Evolutionary conservation across 805 yeast species (phyloP).

Genomic region (Lipomyces mesembrius): DNA sequence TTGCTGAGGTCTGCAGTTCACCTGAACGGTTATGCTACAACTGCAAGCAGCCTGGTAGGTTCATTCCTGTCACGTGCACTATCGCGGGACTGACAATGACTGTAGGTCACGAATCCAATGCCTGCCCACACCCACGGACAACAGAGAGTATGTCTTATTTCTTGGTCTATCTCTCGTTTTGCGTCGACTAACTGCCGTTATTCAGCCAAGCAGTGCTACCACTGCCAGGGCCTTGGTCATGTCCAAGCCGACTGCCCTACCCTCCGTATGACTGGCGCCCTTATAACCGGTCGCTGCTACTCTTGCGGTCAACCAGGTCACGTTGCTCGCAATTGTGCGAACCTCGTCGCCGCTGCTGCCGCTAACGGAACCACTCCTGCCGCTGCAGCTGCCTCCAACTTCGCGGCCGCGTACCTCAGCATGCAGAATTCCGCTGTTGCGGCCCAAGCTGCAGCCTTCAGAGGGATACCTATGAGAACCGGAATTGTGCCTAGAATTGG

Average conservation of each 20-base stretch:
- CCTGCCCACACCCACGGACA: slow-evolving; percentile 86
- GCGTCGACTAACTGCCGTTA: neutral
- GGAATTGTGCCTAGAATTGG: slow-evolving; percentile 31
- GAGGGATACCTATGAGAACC: slow-evolving; percentile 38
- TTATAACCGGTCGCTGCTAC: slow-evolving; percentile 71
- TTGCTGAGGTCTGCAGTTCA: slow-evolving; percentile 83
- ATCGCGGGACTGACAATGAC: neutral
- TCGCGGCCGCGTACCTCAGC: slow-evolving; percentile 40
- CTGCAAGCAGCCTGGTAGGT: slow-evolving; percentile 72
- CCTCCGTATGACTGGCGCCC: slow-evolving; percentile 53
- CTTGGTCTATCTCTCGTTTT: neutral
- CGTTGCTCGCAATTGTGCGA: slow-evolving; percentile 72
- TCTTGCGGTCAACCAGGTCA: slow-evolving; percentile 79
- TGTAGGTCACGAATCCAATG: slow-evolving; percentile 75
- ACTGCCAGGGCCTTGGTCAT: slow-evolving; percentile 88
- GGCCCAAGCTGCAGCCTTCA: slow-evolving; percentile 36
- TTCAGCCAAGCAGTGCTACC: slow-evolving; percentile 52
- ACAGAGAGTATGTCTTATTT: slow-evolving; percentile 59
- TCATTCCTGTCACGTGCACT: neutral
- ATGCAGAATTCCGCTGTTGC: slow-evolving; percentile 35
- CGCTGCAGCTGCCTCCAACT: slow-evolving; percentile 36
- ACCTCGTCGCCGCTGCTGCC: slow-evolving; percentile 36
- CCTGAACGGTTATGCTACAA: slow-evolving; percentile 88
- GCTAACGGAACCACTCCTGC: slow-evolving; percentile 33
- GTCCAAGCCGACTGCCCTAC: slow-evolving; percentile 80